Conservation (phyloP, 768 basidiomycete species). For the Mycena albidolilacea region DNA sequence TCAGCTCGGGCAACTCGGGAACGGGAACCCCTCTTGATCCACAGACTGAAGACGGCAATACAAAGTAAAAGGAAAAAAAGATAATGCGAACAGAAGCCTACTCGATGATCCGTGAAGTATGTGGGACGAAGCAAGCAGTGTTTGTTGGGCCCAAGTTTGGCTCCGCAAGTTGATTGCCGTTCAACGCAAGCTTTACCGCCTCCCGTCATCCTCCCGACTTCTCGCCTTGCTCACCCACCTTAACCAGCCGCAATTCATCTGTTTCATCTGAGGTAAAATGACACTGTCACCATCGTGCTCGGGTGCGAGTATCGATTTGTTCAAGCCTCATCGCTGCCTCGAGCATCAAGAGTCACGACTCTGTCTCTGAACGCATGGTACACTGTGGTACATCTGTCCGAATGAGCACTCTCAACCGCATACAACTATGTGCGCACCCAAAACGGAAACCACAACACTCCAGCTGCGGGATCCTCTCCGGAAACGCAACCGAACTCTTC, state of each 20-base stretch:
- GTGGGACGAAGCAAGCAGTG: neutral
- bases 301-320: neutral
- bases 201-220: neutral
- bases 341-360: too few relatives aligned
- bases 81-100: slow-evolving; percentile 10
- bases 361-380: too few relatives aligned
- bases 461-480: too few relatives aligned
- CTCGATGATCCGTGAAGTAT: slow-evolving; percentile 27
- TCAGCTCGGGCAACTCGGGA: neutral
- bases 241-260: neutral
- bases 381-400: neutral
- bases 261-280: slow-evolving; percentile 12
- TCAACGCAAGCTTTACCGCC: neutral
- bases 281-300: neutral
- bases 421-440: neutral
- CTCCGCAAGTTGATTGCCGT: slow-evolving; percentile 8
- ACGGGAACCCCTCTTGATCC: slow-evolving; percentile 14
- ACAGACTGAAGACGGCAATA: neutral
- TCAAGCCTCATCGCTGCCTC: neutral
- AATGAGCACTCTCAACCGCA: neutral
- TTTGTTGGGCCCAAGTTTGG: neutral
- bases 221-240: slow-evolving; percentile 21
- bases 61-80: neutral
- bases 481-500: too few relatives aligned
- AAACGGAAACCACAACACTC: neutral